Conservation (phyloP, 306 rosid genomes). For the Ziziphus jujuba region DNA sequence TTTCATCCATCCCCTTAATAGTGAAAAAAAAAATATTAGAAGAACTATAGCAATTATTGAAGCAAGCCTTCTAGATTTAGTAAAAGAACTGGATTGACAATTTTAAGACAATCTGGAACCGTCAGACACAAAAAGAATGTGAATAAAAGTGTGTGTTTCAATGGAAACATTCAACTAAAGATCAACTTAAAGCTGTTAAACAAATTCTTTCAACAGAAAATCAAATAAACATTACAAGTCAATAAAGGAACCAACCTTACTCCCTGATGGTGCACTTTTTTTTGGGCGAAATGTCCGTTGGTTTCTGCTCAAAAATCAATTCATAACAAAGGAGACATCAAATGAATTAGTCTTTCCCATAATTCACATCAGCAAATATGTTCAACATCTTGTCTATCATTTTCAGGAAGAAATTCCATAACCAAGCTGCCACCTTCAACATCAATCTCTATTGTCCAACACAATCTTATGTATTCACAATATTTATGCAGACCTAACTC, state of each 20-base stretch:
- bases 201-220: conserved; percentile 13
- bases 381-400: too few species aligned
- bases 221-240: not conserved
- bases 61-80: not conserved
- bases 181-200: not conserved
- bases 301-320: conserved; percentile 55
- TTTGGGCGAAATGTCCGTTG: conserved; percentile 98
- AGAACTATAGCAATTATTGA: not conserved
- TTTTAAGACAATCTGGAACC: not conserved
- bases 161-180: conserved; percentile 10
- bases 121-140: not conserved
- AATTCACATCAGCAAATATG: too few species aligned
- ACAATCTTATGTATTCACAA: too few species aligned
- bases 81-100: not conserved
- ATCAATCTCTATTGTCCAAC: too few species aligned
- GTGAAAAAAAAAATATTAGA: not conserved
- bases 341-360: too few species aligned
- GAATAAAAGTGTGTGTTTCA: not conserved
- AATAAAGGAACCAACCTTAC: conserved; percentile 67
- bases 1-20: not conserved
- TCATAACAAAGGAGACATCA: not conserved
- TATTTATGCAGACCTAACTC: too few species aligned
- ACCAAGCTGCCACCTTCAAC: too few species aligned
- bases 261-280: conserved; percentile 96
- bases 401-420: too few species aligned